Conservation (phyloP, 495 filamentous ascomycete species). For the Daldinia childiae region DNA sequence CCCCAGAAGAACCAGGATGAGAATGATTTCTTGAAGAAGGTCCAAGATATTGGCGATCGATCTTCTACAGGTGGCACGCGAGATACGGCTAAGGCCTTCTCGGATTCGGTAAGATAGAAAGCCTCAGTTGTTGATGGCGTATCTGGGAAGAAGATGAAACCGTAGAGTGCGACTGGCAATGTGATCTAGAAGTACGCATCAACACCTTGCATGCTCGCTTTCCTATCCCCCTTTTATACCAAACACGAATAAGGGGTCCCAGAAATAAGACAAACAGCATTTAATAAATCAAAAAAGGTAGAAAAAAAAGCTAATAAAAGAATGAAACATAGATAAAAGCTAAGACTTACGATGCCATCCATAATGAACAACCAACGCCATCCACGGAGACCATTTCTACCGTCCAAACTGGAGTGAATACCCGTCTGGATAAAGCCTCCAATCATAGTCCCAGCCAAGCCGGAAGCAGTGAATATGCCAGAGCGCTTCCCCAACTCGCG, state of each 20-base stretch:
- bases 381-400: constrained; percentile 60
- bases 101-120: constrained; percentile 57
- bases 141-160: constrained; percentile 68
- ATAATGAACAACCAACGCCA: constrained; percentile 77
- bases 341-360: constrained; percentile 44
- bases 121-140: constrained; percentile 64
- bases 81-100: constrained; percentile 58
- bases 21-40: constrained; percentile 55
- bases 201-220: neutral
- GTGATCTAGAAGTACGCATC: constrained; percentile 53
- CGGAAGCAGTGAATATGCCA: constrained; percentile 63
- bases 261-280: neutral
- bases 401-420: constrained; percentile 63
- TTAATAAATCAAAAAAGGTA: constrained; percentile 35
- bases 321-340: neutral
- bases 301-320: neutral
- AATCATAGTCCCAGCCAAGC: constrained; percentile 61
- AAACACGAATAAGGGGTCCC: neutral
- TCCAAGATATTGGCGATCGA: constrained; percentile 47
- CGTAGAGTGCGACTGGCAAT: constrained; percentile 67
- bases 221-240: neutral
- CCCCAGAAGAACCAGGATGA: constrained; percentile 59
- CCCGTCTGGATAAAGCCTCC: constrained; percentile 68
- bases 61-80: constrained; percentile 47
- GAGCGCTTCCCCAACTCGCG: constrained; percentile 71